Evolutionary conservation across 345 rosid genomes (phyloP), one percentile per base, ranked within the genome.

Genomic region (Anastatica hierochuntica): DNA sequence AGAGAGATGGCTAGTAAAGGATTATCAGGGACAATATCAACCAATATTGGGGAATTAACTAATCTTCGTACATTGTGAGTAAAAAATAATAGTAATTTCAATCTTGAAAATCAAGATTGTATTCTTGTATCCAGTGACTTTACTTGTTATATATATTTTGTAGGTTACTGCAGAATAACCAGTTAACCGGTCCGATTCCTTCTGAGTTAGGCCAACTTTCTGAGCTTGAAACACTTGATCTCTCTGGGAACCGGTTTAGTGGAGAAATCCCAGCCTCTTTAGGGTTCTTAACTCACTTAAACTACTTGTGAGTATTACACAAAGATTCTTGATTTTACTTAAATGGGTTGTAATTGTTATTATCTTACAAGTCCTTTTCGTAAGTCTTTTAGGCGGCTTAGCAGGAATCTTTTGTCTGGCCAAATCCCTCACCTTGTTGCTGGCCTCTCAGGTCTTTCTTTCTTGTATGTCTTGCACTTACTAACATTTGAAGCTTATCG

Each of bases 1-100:
- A 90, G 96, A 41, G 94, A 79, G 71, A 90, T 87, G 98, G 80
- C 74, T 26, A 84, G 87, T 66, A 68, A n/a, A 51, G 79, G 90
- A 11, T 71, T 90, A 27, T 72, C 83, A n/a, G 96, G 98, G 39
- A 58, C 70, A 5, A 72, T 90, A 53, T 87, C 98, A 7, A 73
- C 81, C 1, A 77, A 68, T 55, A 78, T 90, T 62, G 95, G 95
- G 56, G 83, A 79, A 72, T 66, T 90, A 63, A 84, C 69, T 68
- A 88, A 74, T 62, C 76, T 90, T 26, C 79, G 62, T 21, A 87
- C 90, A 64, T 60, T 87, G 98, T 82, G 43, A 83, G 83, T 57
- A 0, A 30, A 48, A 14, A 7, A n/a, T 48, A 6, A 8, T 15
- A 0, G 9, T 27, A 5, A 43, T 21, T 31, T 23, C n/a, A n/a